Evolutionary conservation across 1,284 basidiomycete species (phyloP).

Genomic region (Heterobasidion annosum): DNA sequence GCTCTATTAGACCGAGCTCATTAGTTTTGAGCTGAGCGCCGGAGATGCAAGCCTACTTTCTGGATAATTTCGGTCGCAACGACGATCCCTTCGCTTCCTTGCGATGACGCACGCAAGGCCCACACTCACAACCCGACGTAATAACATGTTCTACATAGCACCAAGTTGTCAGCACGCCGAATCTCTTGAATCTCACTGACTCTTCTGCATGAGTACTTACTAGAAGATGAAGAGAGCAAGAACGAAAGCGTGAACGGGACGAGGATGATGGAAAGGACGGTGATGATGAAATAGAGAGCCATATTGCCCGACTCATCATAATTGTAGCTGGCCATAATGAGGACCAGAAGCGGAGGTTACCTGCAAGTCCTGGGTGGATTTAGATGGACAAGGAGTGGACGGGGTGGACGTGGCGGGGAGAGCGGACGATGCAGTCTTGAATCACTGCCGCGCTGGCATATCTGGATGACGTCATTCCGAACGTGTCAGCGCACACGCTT

Average conservation of each 20-base stretch:
- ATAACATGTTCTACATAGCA: conserved; percentile 15
- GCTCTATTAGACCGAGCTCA: conserved; percentile 25
- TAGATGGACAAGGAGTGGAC: conserved; percentile 3
- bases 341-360: background rate
- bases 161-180: background rate
- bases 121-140: conserved; percentile 53
- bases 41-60: conserved; percentile 15
- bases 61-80: conserved; percentile 16
- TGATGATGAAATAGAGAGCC: conserved; percentile 85
- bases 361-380: background rate
- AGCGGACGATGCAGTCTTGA: background rate
- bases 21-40: background rate
- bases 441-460: too few species aligned
- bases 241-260: conserved; percentile 64
- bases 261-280: conserved; percentile 75
- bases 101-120: conserved; percentile 53
- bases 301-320: conserved; percentile 88
- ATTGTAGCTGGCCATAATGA: conserved; percentile 64
- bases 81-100: conserved; percentile 36
- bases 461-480: too few species aligned
- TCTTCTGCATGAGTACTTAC: conserved; percentile 21
- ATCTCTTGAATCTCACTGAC: background rate
- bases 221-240: conserved; percentile 25
- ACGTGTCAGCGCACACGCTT: too few species aligned
- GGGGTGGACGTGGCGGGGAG: background rate